Conservation (phyloP, 2,329 filamentous ascomycete species). For the Aspergillus carbonarius region DNA sequence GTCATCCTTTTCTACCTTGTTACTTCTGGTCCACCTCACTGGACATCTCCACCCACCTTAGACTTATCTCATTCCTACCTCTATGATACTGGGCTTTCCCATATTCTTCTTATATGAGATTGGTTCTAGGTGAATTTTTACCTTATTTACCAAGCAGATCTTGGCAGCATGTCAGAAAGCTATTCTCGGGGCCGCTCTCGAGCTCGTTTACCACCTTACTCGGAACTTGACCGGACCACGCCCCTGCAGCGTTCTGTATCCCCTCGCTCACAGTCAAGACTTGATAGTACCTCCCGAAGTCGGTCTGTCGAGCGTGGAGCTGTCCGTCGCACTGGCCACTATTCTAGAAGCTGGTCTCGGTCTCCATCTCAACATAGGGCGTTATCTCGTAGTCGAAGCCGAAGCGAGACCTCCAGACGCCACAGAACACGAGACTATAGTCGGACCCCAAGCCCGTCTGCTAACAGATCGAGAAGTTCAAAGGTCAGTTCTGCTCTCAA, state of each 20-base stretch:
- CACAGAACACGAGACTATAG: slow-evolving; percentile 37
- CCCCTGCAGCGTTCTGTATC: slow-evolving; percentile 37
- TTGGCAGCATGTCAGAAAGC: slow-evolving; percentile 24
- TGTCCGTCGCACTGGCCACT: slow-evolving; percentile 27
- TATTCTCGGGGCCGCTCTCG: slow-evolving; percentile 32
- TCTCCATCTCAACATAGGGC: slow-evolving; percentile 30
- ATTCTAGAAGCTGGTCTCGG: slow-evolving; percentile 28
- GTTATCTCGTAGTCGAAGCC: slow-evolving; percentile 35
- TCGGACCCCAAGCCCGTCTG: slow-evolving; percentile 28
- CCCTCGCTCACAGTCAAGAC: slow-evolving; percentile 32
- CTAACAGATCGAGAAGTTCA: slow-evolving; percentile 33
- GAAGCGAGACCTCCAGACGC: slow-evolving; percentile 26
- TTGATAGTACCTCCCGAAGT: slow-evolving; percentile 30
- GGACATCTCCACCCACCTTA: background rate
- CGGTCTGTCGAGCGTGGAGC: slow-evolving; percentile 23
- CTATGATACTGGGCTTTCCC: background rate
- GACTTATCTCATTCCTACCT: background rate
- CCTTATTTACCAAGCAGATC: background rate
- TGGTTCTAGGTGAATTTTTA: background rate
- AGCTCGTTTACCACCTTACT: slow-evolving; percentile 21
- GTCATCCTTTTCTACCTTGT: background rate
- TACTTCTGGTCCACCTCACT: background rate
- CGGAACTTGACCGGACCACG: slow-evolving; percentile 23
- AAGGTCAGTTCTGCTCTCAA: slow-evolving; percentile 28
- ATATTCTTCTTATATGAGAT: background rate